Base-by-base conservation (phyloP, 192 early-diverging fungal genomes). In the Linderina pennispora region DNA sequence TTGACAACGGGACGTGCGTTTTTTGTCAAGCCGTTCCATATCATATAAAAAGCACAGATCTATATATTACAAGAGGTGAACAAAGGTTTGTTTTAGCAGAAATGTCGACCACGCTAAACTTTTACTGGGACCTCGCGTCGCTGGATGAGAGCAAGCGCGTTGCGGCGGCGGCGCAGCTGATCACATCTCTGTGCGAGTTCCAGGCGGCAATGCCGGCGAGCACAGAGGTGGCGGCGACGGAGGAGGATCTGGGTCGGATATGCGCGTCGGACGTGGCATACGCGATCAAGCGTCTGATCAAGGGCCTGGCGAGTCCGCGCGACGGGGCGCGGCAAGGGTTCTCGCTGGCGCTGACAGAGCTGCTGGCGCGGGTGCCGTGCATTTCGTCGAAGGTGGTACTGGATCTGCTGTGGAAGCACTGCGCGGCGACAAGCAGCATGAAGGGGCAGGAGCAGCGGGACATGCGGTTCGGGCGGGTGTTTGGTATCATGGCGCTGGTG, bases 251-350 rank as follows among this genome's bases (percentile, higher is more conserved):
- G 26, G 80, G 89, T 41, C 55, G 58, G 44, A 55, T 71, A 28
- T 87, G 81, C 56, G 80, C 86, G 13, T 77, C 79, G 32, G 91
- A 94, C 49, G 84, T 97, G 14, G 60, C 85, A 7, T 99, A 99
- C 53, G 88, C 84, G 0, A 54, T 95, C 10, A 83, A 82, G 58
- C 84, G 97, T 46, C 76, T 99, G 35, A 66, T 96, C 41, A 74
- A 87, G 52, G 97, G 97, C 45, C 71, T 99, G 33, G 79, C 89
- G 19, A 87, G 84, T 36, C 79, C 86, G 8, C 79, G 92, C 28
- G 81, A 89, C 37, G 91, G 84, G 15, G 94, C 97, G 11, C 76
- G 97, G 35, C 94, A 97, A 46, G 97, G 97, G 6, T 99, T 94
- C 66, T 80, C 93, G 14, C 73, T 96, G n/a, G 90, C 90, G 8